A percentile compares a stretch with the other conserved stretches of the same genome.
These are phyloP conservation scores for Antrodiella citrinella DNA, from an alignment of 768 basidiomycete genomes.

Conservation along the genomic window DNA sequence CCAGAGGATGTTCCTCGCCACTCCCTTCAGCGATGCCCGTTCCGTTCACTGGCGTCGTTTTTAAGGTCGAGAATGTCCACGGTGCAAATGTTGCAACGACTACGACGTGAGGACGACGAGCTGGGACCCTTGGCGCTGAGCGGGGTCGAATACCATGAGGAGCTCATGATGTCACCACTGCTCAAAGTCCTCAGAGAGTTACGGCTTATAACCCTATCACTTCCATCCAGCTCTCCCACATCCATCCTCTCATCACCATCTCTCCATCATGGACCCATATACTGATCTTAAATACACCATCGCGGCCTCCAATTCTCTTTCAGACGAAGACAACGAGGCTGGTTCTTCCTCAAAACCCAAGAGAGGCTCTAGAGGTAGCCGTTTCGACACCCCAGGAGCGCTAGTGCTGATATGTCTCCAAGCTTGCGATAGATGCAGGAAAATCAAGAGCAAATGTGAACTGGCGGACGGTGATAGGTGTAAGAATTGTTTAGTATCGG, in stretches of 20 bases:
- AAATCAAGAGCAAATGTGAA: conserved; percentile 85
- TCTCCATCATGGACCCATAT: background rate
- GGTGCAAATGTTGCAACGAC: no score
- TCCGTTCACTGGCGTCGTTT: no score
- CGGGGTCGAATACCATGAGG: no score
- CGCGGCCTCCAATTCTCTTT: conserved; percentile 4
- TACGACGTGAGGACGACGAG: no score
- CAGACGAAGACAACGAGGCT: conserved; percentile 15
- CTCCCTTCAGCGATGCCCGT: no score
- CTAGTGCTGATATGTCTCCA: background rate
- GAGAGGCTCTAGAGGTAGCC: conserved; percentile 18
- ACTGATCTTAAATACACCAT: background rate
- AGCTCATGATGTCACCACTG: no score
- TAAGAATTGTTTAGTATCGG: conserved; percentile 45
- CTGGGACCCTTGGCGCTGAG: no score
- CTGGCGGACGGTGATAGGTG: conserved; percentile 59
- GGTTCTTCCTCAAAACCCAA: conserved; percentile 13
- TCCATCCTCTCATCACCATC: conserved; percentile 8
- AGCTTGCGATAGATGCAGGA: conserved; percentile 87
- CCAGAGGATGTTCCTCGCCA: no score
- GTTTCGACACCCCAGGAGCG: background rate
- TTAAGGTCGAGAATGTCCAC: no score
- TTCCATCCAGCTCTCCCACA: no score
- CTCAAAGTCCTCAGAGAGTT: no score
- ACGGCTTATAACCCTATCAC: background rate